These are phyloP conservation scores for Xylaria sp. DNA, from an alignment of 2,329 filamentous ascomycete genomes.

Conservation along the genomic window DNA sequence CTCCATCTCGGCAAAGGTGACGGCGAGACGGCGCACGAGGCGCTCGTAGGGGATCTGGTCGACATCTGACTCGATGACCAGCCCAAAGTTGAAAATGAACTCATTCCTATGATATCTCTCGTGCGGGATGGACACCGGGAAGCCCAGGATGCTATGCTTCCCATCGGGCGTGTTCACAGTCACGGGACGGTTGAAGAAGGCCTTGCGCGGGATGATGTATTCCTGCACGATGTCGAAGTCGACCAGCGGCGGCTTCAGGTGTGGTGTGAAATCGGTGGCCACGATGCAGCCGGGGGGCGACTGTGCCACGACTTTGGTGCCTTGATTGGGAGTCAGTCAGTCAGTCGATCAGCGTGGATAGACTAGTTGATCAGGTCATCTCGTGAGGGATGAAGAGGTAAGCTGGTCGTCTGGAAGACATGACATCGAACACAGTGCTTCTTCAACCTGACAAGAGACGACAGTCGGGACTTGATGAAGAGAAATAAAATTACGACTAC, in stretches of 20 bases:
- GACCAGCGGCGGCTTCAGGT: slow-evolving; percentile 72
- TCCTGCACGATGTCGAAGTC: slow-evolving; percentile 88
- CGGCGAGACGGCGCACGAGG: slow-evolving; percentile 85
- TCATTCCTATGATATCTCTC: slow-evolving; percentile 89
- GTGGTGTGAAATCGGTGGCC: slow-evolving; percentile 50
- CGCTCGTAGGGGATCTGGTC: slow-evolving; percentile 84
- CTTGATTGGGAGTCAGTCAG: slow-evolving; percentile 40
- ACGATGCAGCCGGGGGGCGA: slow-evolving; percentile 72
- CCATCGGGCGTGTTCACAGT: slow-evolving; percentile 77
- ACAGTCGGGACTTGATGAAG: neutral
- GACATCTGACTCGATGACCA: slow-evolving; percentile 74
- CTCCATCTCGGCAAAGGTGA: slow-evolving; percentile 88
- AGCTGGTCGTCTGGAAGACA: neutral
- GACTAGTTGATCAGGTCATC: neutral
- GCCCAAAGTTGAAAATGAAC: slow-evolving; percentile 98
- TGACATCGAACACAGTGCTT: neutral
- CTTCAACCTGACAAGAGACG: neutral
- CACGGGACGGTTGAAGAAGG: slow-evolving; percentile 92
- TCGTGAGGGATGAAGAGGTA: neutral
- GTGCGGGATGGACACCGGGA: slow-evolving; percentile 87
- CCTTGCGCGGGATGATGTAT: slow-evolving; percentile 93
- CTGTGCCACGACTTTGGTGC: slow-evolving; percentile 71
- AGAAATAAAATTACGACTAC: neutral
- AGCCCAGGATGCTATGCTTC: slow-evolving; percentile 82
- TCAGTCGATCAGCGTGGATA: neutral